These are phyloP conservation scores for Aureobasidium subglaciale DNA, from an alignment of 2,329 filamentous ascomycete species.

Conservation along the genomic window DNA sequence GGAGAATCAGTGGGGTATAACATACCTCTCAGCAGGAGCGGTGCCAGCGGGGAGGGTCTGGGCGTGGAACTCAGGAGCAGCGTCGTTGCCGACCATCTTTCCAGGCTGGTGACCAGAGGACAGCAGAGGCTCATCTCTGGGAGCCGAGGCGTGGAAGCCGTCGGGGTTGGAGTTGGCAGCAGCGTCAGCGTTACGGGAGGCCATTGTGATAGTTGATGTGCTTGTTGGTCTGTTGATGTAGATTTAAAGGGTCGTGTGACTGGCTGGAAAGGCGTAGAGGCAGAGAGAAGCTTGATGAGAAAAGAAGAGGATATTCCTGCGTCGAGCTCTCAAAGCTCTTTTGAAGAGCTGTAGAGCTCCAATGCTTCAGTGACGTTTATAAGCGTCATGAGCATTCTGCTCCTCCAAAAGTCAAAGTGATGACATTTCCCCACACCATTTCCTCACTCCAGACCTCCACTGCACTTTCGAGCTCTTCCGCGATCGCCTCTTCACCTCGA, in stretches of 20 bases:
- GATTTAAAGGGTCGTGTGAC: constrained; percentile 7
- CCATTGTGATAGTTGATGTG: constrained; percentile 2
- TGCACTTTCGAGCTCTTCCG: background rate
- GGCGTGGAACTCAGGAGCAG: constrained; percentile 55
- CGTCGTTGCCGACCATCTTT: constrained; percentile 50
- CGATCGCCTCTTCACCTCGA: constrained; percentile 2
- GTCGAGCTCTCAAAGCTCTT: constrained; percentile 1
- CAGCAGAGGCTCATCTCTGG: constrained; percentile 7
- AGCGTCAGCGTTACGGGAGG: constrained; percentile 1
- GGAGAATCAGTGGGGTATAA: background rate
- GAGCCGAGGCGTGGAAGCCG: constrained; percentile 10
- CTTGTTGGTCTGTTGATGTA: background rate
- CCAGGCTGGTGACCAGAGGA: constrained; percentile 3
- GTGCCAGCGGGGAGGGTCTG: constrained; percentile 55
- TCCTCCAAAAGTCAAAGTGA: background rate
- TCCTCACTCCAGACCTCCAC: background rate
- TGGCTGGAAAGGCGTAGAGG: background rate
- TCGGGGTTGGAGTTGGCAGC: constrained; percentile 3
- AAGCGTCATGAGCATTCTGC: background rate
- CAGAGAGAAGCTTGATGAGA: background rate
- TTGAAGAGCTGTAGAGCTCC: constrained; percentile 1
- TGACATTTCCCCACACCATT: background rate
- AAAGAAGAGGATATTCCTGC: background rate
- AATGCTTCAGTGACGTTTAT: background rate
- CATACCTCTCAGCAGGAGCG: constrained; percentile 43